phyloP scores from a whole-genome alignment of 1,284 basidiomycete species.

The Pseudozyma thailandica region DNA sequence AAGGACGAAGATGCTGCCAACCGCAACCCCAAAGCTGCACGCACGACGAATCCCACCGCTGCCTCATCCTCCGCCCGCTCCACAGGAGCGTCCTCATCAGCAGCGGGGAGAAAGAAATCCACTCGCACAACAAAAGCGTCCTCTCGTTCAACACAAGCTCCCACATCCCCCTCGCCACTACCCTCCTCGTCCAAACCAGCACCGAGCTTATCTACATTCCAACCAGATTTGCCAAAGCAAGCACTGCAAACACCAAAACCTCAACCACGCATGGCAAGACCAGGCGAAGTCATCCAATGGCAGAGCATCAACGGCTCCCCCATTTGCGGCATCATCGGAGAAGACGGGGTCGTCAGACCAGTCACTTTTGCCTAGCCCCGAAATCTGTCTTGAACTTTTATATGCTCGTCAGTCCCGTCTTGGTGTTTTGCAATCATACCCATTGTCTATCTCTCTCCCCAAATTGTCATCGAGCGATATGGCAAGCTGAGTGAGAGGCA shows the following conservation, averaged over 20 bases:
- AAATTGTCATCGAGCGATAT: too few species aligned
- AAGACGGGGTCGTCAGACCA: slow-evolving; percentile 37
- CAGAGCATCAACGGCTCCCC: slow-evolving; percentile 54
- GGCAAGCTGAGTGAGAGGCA: too few species aligned
- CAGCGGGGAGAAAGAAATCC: slow-evolving; percentile 5
- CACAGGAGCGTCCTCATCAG: slow-evolving; percentile 4
- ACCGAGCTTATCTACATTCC: slow-evolving; percentile 32
- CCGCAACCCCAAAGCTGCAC: slow-evolving; percentile 9
- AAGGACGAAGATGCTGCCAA: slow-evolving; percentile 19
- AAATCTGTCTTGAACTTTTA: too few species aligned
- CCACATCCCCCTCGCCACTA: slow-evolving; percentile 4
- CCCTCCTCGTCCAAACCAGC: slow-evolving; percentile 27
- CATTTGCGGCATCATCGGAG: slow-evolving; percentile 53
- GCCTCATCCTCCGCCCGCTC: slow-evolving; percentile 2
- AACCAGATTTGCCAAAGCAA: slow-evolving; percentile 33
- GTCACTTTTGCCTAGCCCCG: slow-evolving; percentile 32
- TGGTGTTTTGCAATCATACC: slow-evolving; percentile 17
- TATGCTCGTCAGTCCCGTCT: too few species aligned
- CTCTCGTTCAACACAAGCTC: slow-evolving; percentile 2
- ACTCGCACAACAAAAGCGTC: slow-evolving; percentile 7
- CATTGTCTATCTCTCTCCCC: neutral
- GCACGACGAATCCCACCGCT: slow-evolving; percentile 17
- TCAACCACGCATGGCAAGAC: slow-evolving; percentile 33
- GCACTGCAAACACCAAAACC: slow-evolving; percentile 30
- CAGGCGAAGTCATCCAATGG: slow-evolving; percentile 51